Conservation (phyloP, 805 yeast species). For the Candida loeiensis region DNA sequence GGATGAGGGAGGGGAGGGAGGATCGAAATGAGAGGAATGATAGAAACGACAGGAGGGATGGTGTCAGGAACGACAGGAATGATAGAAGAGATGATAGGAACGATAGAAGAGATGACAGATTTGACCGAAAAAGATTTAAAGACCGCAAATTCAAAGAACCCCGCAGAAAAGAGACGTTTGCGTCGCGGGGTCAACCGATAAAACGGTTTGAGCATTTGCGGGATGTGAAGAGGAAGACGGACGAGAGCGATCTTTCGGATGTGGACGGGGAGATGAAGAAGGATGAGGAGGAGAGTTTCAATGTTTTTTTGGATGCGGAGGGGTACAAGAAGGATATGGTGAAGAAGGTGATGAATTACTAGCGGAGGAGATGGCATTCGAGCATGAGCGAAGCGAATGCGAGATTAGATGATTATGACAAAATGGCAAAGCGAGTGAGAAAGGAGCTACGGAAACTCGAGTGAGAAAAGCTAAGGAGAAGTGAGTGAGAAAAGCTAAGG, state of each 20-base stretch:
- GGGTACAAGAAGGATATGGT: constrained; percentile 10
- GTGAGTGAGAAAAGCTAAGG: too few relatives aligned
- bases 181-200: constrained; percentile 1
- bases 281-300: constrained; percentile 12
- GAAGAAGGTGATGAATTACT: constrained; percentile 9
- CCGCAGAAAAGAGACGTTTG: not conserved
- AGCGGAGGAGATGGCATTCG: too few relatives aligned
- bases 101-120: not conserved
- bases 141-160: not conserved
- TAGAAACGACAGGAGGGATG: not conserved
- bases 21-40: not conserved
- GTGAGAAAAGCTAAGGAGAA: too few relatives aligned
- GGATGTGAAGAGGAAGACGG: constrained; percentile 5
- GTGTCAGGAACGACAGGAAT: too few relatives aligned
- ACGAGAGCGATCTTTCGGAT: constrained; percentile 25
- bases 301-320: constrained; percentile 11
- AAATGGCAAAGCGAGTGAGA: too few relatives aligned
- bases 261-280: constrained; percentile 19
- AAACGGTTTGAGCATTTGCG: constrained; percentile 3
- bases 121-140: not conserved
- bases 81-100: not conserved
- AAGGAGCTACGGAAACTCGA: too few relatives aligned
- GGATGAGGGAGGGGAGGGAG: constrained; percentile 26
- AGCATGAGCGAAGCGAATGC: too few relatives aligned
- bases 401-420: too few relatives aligned